A percentile compares a stretch with the other conserved stretches of the same genome.
Conservation (phyloP, 2,329 filamentous ascomycete species). For the Colletotrichum aenigma region DNA sequence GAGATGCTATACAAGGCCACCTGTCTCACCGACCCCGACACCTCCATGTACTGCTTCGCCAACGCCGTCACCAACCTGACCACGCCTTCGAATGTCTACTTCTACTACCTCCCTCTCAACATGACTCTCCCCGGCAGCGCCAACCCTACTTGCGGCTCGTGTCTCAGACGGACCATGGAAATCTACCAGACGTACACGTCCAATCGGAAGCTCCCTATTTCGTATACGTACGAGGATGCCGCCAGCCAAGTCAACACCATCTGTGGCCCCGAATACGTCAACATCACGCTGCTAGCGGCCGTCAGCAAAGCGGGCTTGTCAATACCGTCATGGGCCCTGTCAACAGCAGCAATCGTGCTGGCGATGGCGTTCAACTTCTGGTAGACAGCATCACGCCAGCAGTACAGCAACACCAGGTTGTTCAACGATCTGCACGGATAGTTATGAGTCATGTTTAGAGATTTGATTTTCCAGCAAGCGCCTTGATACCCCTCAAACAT, state of each 20-base stretch:
- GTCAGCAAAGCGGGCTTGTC: slow-evolving; percentile 23
- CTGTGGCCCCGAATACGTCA: slow-evolving; percentile 64
- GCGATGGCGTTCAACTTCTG: background rate
- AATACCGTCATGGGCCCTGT: slow-evolving; percentile 10
- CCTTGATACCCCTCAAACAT: slow-evolving; percentile 19
- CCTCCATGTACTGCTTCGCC: slow-evolving; percentile 78
- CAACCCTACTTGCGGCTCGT: slow-evolving; percentile 76
- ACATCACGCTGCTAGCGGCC: slow-evolving; percentile 53
- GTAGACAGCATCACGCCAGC: background rate
- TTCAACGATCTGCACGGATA: background rate
- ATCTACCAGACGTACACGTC: slow-evolving; percentile 75
- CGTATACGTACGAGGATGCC: slow-evolving; percentile 70
- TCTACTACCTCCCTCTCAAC: slow-evolving; percentile 88
- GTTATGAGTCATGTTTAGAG: slow-evolving; percentile 21
- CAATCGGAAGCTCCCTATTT: slow-evolving; percentile 69
- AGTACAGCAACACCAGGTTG: background rate
- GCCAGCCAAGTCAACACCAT: slow-evolving; percentile 75
- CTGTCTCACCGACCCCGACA: slow-evolving; percentile 73
- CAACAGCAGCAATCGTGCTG: background rate
- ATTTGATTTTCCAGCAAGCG: slow-evolving; percentile 21
- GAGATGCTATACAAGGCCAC: slow-evolving; percentile 78
- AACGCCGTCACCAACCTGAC: slow-evolving; percentile 80
- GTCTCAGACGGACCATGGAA: slow-evolving; percentile 80
- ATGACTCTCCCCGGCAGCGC: slow-evolving; percentile 68
- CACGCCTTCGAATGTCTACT: slow-evolving; percentile 73